Evolutionary conservation across 2,329 filamentous ascomycete species (phyloP).

Genomic region (Penicillium sp.): DNA sequence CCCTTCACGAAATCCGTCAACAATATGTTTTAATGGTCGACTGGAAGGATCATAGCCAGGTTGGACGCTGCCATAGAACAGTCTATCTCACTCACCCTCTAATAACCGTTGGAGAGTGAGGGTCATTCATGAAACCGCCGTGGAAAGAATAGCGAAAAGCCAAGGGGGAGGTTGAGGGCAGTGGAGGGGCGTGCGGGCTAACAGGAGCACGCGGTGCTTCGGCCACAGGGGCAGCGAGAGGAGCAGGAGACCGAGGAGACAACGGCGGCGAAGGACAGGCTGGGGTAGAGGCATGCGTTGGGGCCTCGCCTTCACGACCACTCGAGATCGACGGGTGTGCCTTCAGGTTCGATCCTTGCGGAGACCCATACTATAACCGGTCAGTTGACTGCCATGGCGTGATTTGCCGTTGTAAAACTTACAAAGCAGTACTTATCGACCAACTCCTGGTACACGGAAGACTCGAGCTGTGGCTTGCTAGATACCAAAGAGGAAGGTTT

Average conservation of each 20-base stretch:
- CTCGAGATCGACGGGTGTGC: constrained; percentile 15
- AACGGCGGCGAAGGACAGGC: constrained; percentile 27
- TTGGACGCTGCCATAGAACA: constrained; percentile 19
- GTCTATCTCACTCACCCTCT: constrained; percentile 28
- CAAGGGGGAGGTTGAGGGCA: constrained; percentile 24
- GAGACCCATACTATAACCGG: constrained; percentile 51
- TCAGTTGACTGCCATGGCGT: constrained; percentile 10
- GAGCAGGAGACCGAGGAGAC: constrained; percentile 28
- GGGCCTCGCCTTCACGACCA: constrained; percentile 13
- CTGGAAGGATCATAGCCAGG: constrained; percentile 11
- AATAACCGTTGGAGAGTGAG: constrained; percentile 29
- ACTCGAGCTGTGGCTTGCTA: constrained; percentile 71
- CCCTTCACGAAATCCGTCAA: constrained; percentile 25
- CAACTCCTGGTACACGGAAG: constrained; percentile 90
- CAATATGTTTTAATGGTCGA: constrained; percentile 8
- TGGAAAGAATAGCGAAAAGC: constrained; percentile 28
- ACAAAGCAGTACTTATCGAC: constrained; percentile 99
- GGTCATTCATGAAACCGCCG: constrained; percentile 25
- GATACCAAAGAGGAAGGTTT: constrained; percentile 57
- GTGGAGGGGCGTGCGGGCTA: constrained; percentile 21
- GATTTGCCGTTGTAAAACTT: constrained; percentile 58
- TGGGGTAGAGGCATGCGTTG: constrained; percentile 13
- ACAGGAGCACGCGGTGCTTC: constrained; percentile 13
- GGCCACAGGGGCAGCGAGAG: constrained; percentile 7
- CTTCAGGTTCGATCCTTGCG: constrained; percentile 37